phyloP scores from a whole-genome alignment of 208 protist genomes.

The Leishmania martiniquensis region DNA sequence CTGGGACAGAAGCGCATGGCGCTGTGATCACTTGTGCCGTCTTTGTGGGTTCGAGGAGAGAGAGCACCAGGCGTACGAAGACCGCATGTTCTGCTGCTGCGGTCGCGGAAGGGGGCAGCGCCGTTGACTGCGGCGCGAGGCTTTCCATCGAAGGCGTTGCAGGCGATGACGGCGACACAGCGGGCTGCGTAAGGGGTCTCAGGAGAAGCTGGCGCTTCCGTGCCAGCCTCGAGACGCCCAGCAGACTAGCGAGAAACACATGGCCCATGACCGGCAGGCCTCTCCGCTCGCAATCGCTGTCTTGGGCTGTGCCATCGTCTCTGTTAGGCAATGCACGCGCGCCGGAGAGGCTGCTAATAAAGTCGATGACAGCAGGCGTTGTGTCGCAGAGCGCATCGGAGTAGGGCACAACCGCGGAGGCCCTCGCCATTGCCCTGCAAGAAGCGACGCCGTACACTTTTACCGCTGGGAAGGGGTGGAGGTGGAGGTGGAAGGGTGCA shows the following conservation, averaged over 20 bases:
- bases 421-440: neutral
- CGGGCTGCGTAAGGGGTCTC: neutral
- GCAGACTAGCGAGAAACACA: conserved; percentile 21
- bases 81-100: neutral
- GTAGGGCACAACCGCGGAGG: conserved; percentile 4
- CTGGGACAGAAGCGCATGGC: neutral
- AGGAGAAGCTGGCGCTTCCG: conserved; percentile 21
- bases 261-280: conserved; percentile 4
- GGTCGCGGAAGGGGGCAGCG: neutral
- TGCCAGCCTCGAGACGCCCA: conserved; percentile 16
- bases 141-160: neutral
- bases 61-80: conserved; percentile 25
- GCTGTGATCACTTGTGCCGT: neutral
- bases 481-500: neutral
- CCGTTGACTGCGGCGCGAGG: neutral
- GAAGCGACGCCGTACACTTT: neutral
- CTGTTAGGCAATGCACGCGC: neutral
- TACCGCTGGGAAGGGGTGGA: no score
- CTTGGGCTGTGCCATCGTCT: neutral
- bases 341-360: neutral
- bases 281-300: neutral
- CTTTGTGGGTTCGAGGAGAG: conserved; percentile 8
- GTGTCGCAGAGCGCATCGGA: conserved; percentile 18
- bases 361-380: conserved; percentile 15
- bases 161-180: neutral